Evolutionary conservation across 2,329 filamentous ascomycete genomes (phyloP), one percentile per base, ranked within the genome.

Genomic region (Diaporthe ampelina): DNA sequence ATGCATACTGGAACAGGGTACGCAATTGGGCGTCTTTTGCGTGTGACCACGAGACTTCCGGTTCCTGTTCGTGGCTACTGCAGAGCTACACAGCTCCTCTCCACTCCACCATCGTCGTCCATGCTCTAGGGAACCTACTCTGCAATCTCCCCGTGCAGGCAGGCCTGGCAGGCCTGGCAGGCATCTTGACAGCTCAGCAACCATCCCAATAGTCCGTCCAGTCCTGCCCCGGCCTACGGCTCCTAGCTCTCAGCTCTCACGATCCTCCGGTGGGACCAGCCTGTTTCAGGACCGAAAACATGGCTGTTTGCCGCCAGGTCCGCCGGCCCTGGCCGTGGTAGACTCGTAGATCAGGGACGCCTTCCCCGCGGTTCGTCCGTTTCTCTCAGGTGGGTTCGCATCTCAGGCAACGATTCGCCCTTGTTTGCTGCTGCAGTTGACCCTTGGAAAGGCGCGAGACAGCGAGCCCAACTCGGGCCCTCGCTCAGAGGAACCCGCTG

Each of bases 311-410:
- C 63, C 63, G 63, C 63, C 63, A 29, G 63, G 63, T 54, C 48
- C 63, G 63, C 63, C 32, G 15, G n/a, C 21, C 63, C 63, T 40
- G n/a, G 48, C 63, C 29, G 35, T n/a, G 15, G 56, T 45, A 63
- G 70, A 72, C 54, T n/a, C 21, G 69, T 54, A 63, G 70, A 72
- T 72, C 70, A 72, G 70, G 70, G 45, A 63, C 59, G 24, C 6
- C 40, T 63, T 54, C 57, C 57, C 45, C 59, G 37, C 57, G 70
- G 70, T 72, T 54, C 70, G 70, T 59, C 48, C 32, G 56, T 72
- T 43, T 43, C 56, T 61, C 69, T 50, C 70, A 43, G 37, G 70
- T 72, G 70, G 70, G n/a, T 63, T 54, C 57, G 24, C 35, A 17
- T 11, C 35, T 9, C 35, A 40, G n/a, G 48, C 45, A 58, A 72